phyloP scores from a whole-genome alignment of 768 basidiomycete species.

The Trametes coccinea region DNA sequence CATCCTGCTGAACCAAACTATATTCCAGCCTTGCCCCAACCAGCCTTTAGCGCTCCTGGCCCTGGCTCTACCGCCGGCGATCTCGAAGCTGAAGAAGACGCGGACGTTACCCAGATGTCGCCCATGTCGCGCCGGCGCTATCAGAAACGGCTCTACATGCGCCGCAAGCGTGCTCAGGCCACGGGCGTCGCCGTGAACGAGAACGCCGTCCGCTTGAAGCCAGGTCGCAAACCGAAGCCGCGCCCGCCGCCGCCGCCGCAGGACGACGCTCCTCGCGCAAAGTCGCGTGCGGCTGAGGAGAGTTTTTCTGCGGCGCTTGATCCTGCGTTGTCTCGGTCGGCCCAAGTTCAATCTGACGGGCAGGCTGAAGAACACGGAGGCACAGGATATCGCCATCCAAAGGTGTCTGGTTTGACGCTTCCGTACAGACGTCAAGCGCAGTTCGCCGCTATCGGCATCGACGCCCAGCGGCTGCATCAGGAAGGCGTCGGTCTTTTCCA shows the following conservation, averaged over 20 bases:
- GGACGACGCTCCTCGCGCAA: background rate
- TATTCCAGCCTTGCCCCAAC: background rate
- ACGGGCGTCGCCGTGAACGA: slow-evolving; percentile 37
- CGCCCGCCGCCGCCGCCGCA: background rate
- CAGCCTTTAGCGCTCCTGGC: background rate
- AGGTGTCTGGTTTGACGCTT: slow-evolving; percentile 42
- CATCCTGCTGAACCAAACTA: background rate
- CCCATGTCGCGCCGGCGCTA: slow-evolving; percentile 55
- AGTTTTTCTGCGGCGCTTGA: background rate
- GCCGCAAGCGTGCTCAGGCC: slow-evolving; percentile 59
- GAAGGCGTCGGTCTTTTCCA: slow-evolving; percentile 53
- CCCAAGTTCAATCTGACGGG: background rate
- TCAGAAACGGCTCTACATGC: slow-evolving; percentile 70
- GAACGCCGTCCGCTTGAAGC: slow-evolving; percentile 38
- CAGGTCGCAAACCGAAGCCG: slow-evolving; percentile 37
- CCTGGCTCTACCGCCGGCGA: slow-evolving; percentile 2
- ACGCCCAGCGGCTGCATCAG: slow-evolving; percentile 41
- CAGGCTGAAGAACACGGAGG: background rate
- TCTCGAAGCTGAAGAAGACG: background rate
- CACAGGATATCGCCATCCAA: slow-evolving; percentile 18
- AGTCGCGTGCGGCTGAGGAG: background rate
- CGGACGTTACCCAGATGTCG: slow-evolving; percentile 34
- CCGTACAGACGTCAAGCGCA: slow-evolving; percentile 45
- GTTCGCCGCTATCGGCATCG: slow-evolving; percentile 48
- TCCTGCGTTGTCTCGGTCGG: background rate